Conservation (phyloP, 2,329 filamentous ascomycete species). For the Pseudogymnoascus sp. region DNA sequence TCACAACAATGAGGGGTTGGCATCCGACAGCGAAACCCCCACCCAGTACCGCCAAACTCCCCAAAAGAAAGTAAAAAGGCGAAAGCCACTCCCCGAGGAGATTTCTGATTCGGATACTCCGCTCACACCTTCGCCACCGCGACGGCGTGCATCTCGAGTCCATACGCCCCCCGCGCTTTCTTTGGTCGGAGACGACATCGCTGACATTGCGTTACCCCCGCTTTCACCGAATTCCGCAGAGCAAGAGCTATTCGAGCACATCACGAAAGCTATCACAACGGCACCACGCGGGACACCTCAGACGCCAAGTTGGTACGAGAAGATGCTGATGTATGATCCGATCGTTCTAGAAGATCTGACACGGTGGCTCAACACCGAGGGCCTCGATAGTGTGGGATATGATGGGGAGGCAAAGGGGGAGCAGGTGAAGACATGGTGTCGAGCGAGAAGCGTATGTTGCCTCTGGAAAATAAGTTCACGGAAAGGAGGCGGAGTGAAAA, state of each 20-base stretch:
- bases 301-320: slow-evolving; percentile 75
- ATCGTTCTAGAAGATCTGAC: slow-evolving; percentile 82
- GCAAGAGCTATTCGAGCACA: slow-evolving; percentile 42
- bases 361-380: slow-evolving; percentile 71
- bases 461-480: slow-evolving; percentile 51
- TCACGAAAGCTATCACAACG: slow-evolving; percentile 48
- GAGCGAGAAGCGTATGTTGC: slow-evolving; percentile 79
- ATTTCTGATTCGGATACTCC: slow-evolving; percentile 44
- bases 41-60: slow-evolving; percentile 25
- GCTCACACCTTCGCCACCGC: slow-evolving; percentile 23
- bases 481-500: slow-evolving; percentile 1
- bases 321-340: slow-evolving; percentile 89
- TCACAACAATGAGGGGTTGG: slow-evolving; percentile 14
- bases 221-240: slow-evolving; percentile 36
- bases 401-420: slow-evolving; percentile 56
- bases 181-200: slow-evolving; percentile 14
- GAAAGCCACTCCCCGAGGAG: slow-evolving; percentile 33
- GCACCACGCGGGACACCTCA: slow-evolving; percentile 41
- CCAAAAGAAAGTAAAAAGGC: slow-evolving; percentile 23
- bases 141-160: slow-evolving; percentile 19
- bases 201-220: not conserved
- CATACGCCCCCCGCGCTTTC: slow-evolving; percentile 17
- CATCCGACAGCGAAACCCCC: slow-evolving; percentile 20
- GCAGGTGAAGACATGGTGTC: slow-evolving; percentile 84
- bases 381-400: slow-evolving; percentile 55